Percentiles rank a stretch among this genome's conserved stretches.
These are phyloP conservation scores for Gaertneriomyces sp. DNA, from an alignment of 192 early-diverging fungal genomes.

Conservation along the genomic window DNA sequence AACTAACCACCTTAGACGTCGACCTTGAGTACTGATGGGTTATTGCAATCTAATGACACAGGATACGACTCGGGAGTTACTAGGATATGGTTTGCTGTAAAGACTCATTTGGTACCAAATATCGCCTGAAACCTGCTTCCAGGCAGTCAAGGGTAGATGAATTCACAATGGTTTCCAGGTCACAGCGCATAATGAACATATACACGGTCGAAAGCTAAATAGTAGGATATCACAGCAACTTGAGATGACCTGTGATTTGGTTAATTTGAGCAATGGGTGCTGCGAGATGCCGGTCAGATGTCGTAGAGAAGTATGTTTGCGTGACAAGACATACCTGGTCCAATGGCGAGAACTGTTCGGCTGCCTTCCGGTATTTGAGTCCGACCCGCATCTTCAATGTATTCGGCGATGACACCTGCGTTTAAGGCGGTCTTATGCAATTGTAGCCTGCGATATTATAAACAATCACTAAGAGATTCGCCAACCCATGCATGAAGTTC, in stretches of 20 bases:
- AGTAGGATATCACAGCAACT: slow-evolving; percentile 32
- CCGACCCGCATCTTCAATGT: slow-evolving; percentile 86
- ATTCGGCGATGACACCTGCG: slow-evolving; percentile 61
- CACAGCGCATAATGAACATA: no score
- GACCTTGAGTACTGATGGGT: no score
- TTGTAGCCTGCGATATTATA: slow-evolving; percentile 46
- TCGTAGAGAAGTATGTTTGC: background rate
- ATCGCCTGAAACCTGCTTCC: no score
- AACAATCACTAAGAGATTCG: background rate
- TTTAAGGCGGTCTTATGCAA: slow-evolving; percentile 59
- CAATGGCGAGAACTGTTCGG: slow-evolving; percentile 87
- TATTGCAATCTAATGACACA: no score
- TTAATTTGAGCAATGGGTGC: slow-evolving; percentile 42
- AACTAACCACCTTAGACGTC: no score
- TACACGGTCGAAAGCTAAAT: no score
- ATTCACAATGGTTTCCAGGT: no score
- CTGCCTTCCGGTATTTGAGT: slow-evolving; percentile 91
- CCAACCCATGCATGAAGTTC: background rate
- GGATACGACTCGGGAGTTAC: no score
- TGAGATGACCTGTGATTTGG: slow-evolving; percentile 52
- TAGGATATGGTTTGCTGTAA: no score
- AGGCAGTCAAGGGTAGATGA: no score
- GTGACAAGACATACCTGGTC: slow-evolving; percentile 64
- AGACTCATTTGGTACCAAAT: no score
- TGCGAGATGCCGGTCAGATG: background rate